Conservation (phyloP, 306 rosid genomes). For the Begonia fuchsioides region DNA sequence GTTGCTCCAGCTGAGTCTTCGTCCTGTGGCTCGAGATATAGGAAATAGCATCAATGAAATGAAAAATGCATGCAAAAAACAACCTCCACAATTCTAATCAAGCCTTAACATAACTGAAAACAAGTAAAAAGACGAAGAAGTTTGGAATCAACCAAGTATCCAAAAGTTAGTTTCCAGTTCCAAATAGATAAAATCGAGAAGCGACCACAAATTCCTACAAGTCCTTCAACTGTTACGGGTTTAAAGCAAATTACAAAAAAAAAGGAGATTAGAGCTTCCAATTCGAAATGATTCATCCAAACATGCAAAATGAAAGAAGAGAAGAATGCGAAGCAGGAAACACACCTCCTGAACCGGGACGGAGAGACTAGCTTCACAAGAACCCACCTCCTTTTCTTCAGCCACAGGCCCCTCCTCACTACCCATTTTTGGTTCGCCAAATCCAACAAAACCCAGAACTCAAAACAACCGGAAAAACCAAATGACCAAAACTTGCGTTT, state of each 20-base stretch:
- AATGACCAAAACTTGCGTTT: background rate
- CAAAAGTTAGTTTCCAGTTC: too few species aligned
- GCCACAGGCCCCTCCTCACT: slow-evolving; percentile 22
- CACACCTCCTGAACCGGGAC: slow-evolving; percentile 34
- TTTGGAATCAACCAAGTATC: too few species aligned
- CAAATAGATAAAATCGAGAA: too few species aligned
- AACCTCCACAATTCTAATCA: too few species aligned
- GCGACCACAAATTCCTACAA: too few species aligned
- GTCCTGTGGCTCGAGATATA: slow-evolving; percentile 19
- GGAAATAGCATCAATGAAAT: too few species aligned
- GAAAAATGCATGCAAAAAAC: too few species aligned
- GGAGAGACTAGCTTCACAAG: slow-evolving; percentile 24
- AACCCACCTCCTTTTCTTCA: slow-evolving; percentile 11
- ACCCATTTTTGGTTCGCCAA: slow-evolving; percentile 29
- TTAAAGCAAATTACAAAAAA: too few species aligned
- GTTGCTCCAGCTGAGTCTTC: slow-evolving; percentile 30
- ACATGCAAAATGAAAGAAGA: background rate
- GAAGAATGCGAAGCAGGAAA: background rate
- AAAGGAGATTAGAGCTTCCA: too few species aligned
- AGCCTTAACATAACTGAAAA: too few species aligned
- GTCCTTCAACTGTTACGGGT: too few species aligned
- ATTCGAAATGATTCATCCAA: background rate
- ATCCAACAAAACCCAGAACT: slow-evolving; percentile 10
- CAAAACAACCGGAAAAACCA: background rate
- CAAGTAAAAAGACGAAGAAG: too few species aligned